Evolutionary conservation across 441 rosid genomes (phyloP).

Genomic region (Jatropha podagrica): DNA sequence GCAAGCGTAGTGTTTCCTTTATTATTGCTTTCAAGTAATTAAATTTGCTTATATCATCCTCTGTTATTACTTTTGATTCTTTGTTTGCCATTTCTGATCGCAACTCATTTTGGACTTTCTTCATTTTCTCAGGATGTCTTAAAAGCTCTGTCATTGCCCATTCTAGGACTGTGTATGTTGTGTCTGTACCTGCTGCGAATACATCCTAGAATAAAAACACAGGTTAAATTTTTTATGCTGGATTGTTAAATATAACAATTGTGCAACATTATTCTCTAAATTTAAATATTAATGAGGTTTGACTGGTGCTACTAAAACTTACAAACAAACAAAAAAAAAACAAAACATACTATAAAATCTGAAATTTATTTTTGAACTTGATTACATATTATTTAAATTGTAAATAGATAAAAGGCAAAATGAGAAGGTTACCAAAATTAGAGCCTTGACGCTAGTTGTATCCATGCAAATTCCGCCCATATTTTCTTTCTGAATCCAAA

Average conservation of each 20-base stretch:
- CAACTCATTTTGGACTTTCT: conserved; percentile 34
- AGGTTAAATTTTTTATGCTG: no score
- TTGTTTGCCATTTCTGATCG: conserved; percentile 15
- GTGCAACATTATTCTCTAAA: no score
- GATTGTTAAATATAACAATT: no score
- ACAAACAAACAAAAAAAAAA: no score
- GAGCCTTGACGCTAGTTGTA: conserved; percentile 7
- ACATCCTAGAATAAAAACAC: conserved; percentile 28
- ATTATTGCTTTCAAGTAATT: conserved; percentile 40
- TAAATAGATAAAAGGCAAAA: no score
- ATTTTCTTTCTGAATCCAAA: conserved; percentile 33
- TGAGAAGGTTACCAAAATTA: conserved; percentile 1
- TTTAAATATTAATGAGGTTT: no score
- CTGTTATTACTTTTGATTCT: conserved; percentile 15
- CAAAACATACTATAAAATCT: no score
- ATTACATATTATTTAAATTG: no score
- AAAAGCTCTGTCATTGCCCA: conserved; percentile 51
- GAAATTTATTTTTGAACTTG: no score
- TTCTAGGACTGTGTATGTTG: conserved; percentile 34
- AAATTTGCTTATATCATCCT: conserved; percentile 29
- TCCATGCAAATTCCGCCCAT: conserved; percentile 23
- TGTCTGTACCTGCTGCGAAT: conserved; percentile 45
- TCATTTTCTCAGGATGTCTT: conserved; percentile 35
- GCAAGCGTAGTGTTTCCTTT: conserved; percentile 52
- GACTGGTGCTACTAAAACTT: no score